phyloP scores from a whole-genome alignment of 2,329 filamentous ascomycete species.

The Chalara sp. region DNA sequence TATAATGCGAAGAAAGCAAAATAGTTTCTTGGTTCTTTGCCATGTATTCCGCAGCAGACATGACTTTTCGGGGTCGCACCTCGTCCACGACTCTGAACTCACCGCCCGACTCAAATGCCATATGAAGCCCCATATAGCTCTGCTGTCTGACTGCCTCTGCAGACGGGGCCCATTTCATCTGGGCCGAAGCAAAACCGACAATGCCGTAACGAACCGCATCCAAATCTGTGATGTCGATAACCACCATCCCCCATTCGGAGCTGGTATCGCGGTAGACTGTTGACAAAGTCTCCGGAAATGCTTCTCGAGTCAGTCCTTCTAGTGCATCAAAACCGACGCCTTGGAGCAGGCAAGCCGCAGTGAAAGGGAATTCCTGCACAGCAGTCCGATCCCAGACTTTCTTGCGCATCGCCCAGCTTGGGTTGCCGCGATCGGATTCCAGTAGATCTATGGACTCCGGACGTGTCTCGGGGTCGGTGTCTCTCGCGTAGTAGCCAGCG shows the following conservation, averaged over 20 bases:
- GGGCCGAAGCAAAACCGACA: background rate
- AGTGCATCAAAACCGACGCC: constrained; percentile 3
- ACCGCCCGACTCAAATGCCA: background rate
- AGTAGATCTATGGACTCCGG: background rate
- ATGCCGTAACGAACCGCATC: constrained; percentile 1
- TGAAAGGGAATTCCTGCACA: constrained; percentile 2
- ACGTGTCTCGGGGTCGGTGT: background rate
- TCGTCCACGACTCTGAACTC: background rate
- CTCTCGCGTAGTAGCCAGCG: background rate
- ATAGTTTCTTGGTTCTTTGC: background rate
- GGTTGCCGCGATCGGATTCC: background rate
- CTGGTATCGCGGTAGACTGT: constrained; percentile 1
- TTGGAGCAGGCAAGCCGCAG: constrained; percentile 1
- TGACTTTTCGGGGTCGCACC: background rate
- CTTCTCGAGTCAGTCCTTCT: background rate
- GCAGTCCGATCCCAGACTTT: background rate
- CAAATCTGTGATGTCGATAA: constrained; percentile 1
- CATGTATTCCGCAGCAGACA: constrained; percentile 1
- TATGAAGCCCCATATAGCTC: too few species aligned
- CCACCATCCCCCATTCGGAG: background rate
- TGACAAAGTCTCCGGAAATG: background rate
- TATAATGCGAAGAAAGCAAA: background rate
- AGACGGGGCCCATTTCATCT: background rate
- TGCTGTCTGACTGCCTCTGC: background rate
- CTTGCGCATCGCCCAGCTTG: background rate